Conservation (phyloP, 768 basidiomycete genomes). For the Mycena polygramma region DNA sequence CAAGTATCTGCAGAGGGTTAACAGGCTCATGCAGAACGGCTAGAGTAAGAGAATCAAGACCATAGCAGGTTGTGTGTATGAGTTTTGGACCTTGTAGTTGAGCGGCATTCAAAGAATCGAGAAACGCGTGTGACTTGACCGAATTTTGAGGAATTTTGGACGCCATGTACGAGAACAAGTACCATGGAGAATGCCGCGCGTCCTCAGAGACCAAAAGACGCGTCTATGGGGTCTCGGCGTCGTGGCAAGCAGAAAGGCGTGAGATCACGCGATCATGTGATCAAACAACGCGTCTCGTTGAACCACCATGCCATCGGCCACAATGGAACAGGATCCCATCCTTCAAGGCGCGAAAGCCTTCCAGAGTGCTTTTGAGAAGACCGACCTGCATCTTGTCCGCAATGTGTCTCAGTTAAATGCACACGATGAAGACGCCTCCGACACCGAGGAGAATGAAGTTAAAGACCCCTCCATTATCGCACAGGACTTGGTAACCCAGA, state of each 20-base stretch:
- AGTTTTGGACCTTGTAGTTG: constrained; percentile 53
- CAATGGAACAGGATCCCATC: constrained; percentile 37
- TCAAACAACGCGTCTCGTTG: neutral
- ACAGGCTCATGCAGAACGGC: constrained; percentile 76
- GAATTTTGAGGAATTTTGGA: neutral
- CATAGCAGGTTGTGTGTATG: constrained; percentile 2
- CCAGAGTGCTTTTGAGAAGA: constrained; percentile 49
- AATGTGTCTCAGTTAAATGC: constrained; percentile 54
- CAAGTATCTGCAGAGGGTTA: constrained; percentile 82
- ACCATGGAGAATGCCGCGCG: neutral
- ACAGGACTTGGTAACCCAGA: constrained; percentile 70
- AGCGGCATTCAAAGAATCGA: constrained; percentile 50
- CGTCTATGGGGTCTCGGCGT: neutral
- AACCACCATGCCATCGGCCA: neutral
- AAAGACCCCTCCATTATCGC: constrained; percentile 71
- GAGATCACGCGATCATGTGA: constrained; percentile 27
- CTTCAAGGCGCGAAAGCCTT: constrained; percentile 47
- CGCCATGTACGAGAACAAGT: constrained; percentile 2
- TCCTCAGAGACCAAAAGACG: neutral
- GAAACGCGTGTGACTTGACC: constrained; percentile 23
- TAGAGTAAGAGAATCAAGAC: constrained; percentile 41
- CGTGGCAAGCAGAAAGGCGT: neutral
- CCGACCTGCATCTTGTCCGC: constrained; percentile 54
- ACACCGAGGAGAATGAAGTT: constrained; percentile 50
- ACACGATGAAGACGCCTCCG: constrained; percentile 52